Conservation (phyloP, 805 yeast genomes). For the Millerozyma miso region DNA sequence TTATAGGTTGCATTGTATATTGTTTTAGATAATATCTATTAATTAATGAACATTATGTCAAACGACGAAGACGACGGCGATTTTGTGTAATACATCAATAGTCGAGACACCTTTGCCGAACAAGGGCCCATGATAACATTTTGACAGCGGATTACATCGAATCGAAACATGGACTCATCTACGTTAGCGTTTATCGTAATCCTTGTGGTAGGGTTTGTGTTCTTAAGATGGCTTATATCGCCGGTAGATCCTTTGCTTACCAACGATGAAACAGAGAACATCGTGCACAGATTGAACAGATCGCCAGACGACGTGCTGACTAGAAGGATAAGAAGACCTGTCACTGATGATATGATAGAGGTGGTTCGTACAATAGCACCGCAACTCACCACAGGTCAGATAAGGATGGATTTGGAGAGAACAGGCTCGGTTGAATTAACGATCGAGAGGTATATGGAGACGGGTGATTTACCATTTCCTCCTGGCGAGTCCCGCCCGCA, state of each 20-base stretch:
- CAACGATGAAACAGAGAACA: conserved; percentile 10
- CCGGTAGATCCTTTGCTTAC: conserved; percentile 45
- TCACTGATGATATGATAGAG: conserved; percentile 73
- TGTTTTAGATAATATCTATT: too few species aligned
- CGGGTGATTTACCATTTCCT: conserved; percentile 58
- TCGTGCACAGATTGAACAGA: background rate
- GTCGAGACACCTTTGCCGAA: background rate
- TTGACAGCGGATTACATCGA: background rate
- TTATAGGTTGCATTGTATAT: too few species aligned
- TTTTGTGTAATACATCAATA: conserved; percentile 3
- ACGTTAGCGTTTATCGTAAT: conserved; percentile 47
- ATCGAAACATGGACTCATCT: conserved; percentile 46
- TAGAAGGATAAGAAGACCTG: conserved; percentile 36
- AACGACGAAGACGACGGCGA: too few species aligned
- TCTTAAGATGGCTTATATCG: conserved; percentile 62
- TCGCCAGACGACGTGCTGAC: conserved; percentile 2
- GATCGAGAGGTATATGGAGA: conserved; percentile 63
- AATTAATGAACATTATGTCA: too few species aligned
- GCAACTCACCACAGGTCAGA: conserved; percentile 60
- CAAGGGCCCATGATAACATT: background rate
- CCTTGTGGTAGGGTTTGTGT: conserved; percentile 50
- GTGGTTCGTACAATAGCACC: conserved; percentile 85
- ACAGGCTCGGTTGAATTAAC: conserved; percentile 82
- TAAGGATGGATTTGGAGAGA: conserved; percentile 64
- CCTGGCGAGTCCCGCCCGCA: conserved; percentile 25